Percentiles rank a stretch among this genome's conserved stretches.
Evolutionary conservation across 148 eudicot species (phyloP).

Genomic region (Camellia sinensis): DNA sequence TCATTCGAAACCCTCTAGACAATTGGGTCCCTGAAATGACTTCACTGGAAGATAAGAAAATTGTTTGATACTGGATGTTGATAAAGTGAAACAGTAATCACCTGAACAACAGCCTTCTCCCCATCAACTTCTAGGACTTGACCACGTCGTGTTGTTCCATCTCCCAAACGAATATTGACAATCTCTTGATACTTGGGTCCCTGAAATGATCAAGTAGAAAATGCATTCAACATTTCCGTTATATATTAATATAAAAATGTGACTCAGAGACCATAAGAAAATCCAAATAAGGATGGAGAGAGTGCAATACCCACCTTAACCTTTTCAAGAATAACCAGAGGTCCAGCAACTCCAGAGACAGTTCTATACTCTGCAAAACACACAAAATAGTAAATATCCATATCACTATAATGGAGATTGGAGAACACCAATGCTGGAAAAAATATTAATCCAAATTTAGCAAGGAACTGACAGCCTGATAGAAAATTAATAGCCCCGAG

Average conservation of each 20-base stretch:
- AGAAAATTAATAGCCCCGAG: background rate
- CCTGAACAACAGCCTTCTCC: slow-evolving; percentile 99
- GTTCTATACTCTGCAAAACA: slow-evolving; percentile 63
- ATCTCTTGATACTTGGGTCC: slow-evolving; percentile 99
- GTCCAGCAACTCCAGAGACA: slow-evolving; percentile 88
- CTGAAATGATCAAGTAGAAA: slow-evolving; percentile 33
- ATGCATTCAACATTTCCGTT: background rate
- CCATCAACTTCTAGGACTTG: slow-evolving; percentile 99
- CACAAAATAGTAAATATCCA: background rate
- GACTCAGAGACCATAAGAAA: background rate
- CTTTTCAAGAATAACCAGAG: slow-evolving; percentile 76
- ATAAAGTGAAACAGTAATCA: slow-evolving; percentile 19
- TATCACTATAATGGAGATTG: background rate
- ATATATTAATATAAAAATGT: background rate
- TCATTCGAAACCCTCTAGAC: too few species aligned
- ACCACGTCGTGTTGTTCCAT: slow-evolving; percentile 93
- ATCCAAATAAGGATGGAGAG: background rate
- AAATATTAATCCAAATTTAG: too few species aligned
- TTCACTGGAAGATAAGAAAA: too few species aligned
- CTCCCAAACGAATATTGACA: slow-evolving; percentile 96
- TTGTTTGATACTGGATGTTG: background rate
- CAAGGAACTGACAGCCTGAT: background rate
- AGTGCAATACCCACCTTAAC: slow-evolving; percentile 65
- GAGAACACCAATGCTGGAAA: background rate
- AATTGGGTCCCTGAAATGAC: too few species aligned